Percentiles rank a stretch among this genome's conserved stretches.
These are phyloP conservation scores for Penicillium taxi DNA, from an alignment of 495 filamentous ascomycete species.

Conservation along the genomic window DNA sequence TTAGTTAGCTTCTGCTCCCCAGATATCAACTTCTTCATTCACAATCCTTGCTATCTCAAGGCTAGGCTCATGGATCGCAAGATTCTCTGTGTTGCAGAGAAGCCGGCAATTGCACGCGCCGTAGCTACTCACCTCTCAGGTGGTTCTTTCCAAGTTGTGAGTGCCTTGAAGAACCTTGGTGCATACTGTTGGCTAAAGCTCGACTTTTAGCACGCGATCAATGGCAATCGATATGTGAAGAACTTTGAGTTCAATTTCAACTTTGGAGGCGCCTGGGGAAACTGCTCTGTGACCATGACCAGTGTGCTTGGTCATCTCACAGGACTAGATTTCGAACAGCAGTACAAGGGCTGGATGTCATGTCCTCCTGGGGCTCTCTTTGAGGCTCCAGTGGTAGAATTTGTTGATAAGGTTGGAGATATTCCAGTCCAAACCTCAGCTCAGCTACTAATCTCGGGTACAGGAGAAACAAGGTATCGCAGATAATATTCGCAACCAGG, in stretches of 20 bases:
- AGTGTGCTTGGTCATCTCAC: conserved; percentile 83
- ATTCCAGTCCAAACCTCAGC: background rate
- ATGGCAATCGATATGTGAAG: conserved; percentile 70
- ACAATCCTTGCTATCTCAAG: too few species aligned
- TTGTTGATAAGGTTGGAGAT: conserved; percentile 52
- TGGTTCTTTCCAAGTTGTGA: conserved; percentile 60
- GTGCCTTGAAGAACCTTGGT: conserved; percentile 27
- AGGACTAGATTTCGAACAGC: conserved; percentile 56
- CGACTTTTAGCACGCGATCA: conserved; percentile 48
- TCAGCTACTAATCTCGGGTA: background rate
- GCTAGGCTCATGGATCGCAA: conserved; percentile 36
- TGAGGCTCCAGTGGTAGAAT: conserved; percentile 63
- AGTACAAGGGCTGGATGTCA: conserved; percentile 69
- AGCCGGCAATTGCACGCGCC: conserved; percentile 91
- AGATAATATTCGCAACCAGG: conserved; percentile 73
- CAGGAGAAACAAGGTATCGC: conserved; percentile 77
- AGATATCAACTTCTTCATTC: too few species aligned
- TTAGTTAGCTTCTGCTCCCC: too few species aligned
- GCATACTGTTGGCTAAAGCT: too few species aligned
- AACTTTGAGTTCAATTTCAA: conserved; percentile 90
- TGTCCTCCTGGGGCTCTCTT: conserved; percentile 76
- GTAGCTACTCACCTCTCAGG: conserved; percentile 84
- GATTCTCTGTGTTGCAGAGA: conserved; percentile 92
- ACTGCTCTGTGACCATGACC: conserved; percentile 83
- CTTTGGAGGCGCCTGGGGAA: conserved; percentile 74